These are phyloP conservation scores for Prinsepia uniflora DNA, from an alignment of 306 rosid genomes.

Conservation along the genomic window DNA sequence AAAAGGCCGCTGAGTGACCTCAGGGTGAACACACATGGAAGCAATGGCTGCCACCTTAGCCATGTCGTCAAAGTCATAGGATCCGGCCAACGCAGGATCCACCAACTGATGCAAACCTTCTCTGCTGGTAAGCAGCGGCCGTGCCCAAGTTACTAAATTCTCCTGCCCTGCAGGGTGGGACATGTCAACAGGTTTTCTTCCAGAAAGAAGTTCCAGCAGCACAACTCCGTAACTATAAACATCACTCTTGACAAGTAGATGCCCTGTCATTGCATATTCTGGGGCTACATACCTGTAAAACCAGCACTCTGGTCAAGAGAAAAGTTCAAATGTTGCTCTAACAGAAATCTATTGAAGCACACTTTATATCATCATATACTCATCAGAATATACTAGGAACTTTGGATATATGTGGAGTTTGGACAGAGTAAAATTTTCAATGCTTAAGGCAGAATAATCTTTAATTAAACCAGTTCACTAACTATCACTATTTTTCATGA, in stretches of 20 bases:
- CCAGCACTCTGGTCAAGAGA: constrained; percentile 20
- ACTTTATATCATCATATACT: not conserved
- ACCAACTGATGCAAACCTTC: constrained; percentile 82
- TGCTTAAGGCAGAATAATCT: not conserved
- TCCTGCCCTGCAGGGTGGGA: constrained; percentile 78
- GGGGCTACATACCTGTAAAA: constrained; percentile 89
- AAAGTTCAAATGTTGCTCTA: constrained; percentile 18
- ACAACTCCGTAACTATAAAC: constrained; percentile 98
- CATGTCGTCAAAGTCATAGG: constrained; percentile 77
- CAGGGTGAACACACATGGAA: constrained; percentile 85
- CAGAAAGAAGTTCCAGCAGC: constrained; percentile 86
- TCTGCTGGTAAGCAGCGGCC: constrained; percentile 62
- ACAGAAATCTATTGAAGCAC: constrained; percentile 4
- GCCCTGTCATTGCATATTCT: constrained; percentile 99
- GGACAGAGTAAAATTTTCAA: not conserved
- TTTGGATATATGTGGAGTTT: not conserved
- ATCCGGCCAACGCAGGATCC: constrained; percentile 81
- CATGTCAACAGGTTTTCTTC: constrained; percentile 95
- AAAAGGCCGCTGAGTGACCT: constrained; percentile 82
- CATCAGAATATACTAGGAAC: not conserved
- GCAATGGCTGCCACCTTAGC: constrained; percentile 93
- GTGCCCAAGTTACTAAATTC: constrained; percentile 89
- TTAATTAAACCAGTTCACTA: not conserved
- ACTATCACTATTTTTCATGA: not conserved
- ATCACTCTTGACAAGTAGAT: constrained; percentile 91